phyloP scores from a whole-genome alignment of 164 flowering plant genomes.

The Berberis vulgaris region DNA sequence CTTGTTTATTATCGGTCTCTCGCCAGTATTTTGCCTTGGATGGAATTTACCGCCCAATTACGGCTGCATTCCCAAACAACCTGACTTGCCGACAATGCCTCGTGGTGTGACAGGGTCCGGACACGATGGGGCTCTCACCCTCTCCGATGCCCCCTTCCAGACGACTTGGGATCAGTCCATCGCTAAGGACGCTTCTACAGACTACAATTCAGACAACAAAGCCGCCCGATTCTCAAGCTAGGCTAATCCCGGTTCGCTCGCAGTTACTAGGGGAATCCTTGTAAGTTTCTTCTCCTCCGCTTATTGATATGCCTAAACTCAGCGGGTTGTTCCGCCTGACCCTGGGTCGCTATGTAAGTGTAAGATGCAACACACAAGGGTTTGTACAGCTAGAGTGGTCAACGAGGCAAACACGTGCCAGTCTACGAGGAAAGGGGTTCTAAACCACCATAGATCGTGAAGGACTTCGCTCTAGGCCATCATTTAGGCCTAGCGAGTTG shows the following conservation, averaged over 20 bases:
- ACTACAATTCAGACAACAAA: too few species aligned
- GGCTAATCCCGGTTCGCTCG: not conserved
- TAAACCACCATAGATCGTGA: too few species aligned
- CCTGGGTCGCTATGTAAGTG: not conserved
- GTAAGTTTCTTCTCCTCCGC: too few species aligned
- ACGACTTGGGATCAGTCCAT: not conserved
- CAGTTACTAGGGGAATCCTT: not conserved
- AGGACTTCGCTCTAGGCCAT: too few species aligned
- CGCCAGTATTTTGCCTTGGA: not conserved
- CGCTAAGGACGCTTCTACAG: too few species aligned
- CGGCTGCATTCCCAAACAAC: too few species aligned
- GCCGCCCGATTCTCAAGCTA: not conserved
- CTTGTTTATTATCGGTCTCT: not conserved
- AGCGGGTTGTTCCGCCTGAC: not conserved
- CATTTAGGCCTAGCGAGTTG: too few species aligned
- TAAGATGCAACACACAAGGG: too few species aligned
- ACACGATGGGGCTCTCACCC: not conserved
- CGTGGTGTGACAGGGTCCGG: too few species aligned
- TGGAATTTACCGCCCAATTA: too few species aligned
- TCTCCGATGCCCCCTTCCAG: not conserved
- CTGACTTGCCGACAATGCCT: too few species aligned
- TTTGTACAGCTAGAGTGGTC: not conserved
- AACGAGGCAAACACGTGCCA: not conserved
- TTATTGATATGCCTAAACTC: too few species aligned
- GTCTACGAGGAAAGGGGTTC: not conserved